Percentiles rank a stretch among this genome's conserved stretches.
Conservation (phyloP, 176 grass and related monocot genomes). For the Elaeis guineensis region DNA sequence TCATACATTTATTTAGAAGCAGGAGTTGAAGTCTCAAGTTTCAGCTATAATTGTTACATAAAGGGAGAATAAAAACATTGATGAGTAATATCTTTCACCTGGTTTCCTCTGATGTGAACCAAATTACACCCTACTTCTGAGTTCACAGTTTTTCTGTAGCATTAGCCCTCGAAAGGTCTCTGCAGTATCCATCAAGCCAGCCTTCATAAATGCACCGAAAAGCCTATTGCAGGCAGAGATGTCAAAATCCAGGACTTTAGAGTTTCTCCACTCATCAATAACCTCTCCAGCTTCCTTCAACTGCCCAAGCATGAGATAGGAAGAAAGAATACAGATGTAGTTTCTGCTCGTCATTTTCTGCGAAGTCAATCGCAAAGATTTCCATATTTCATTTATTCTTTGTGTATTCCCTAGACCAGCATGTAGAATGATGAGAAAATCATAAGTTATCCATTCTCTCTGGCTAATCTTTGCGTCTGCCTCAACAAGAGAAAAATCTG, state of each 20-base stretch:
- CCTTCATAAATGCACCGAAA: conserved; percentile 28
- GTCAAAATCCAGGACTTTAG: conserved; percentile 57
- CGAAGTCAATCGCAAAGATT: conserved; percentile 50
- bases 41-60: no score
- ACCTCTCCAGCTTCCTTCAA: conserved; percentile 49
- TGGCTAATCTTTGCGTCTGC: conserved; percentile 53
- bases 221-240: conserved; percentile 47
- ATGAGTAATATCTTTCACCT: no score
- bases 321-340: conserved; percentile 53
- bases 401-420: conserved; percentile 44
- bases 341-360: conserved; percentile 62
- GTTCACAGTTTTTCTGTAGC: conserved; percentile 43
- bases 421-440: conserved; percentile 63
- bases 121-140: conserved; percentile 23
- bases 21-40: no score
- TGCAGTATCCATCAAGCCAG: conserved; percentile 31
- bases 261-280: conserved; percentile 63
- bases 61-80: no score
- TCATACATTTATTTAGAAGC: no score
- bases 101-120: neutral
- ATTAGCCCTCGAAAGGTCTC: conserved; percentile 46
- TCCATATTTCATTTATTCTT: conserved; percentile 71
- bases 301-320: conserved; percentile 38
- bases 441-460: conserved; percentile 68
- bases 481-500: conserved; percentile 34